Base-by-base conservation (phyloP, 1,284 basidiomycete species). In the Trichosporon sp. region DNA sequence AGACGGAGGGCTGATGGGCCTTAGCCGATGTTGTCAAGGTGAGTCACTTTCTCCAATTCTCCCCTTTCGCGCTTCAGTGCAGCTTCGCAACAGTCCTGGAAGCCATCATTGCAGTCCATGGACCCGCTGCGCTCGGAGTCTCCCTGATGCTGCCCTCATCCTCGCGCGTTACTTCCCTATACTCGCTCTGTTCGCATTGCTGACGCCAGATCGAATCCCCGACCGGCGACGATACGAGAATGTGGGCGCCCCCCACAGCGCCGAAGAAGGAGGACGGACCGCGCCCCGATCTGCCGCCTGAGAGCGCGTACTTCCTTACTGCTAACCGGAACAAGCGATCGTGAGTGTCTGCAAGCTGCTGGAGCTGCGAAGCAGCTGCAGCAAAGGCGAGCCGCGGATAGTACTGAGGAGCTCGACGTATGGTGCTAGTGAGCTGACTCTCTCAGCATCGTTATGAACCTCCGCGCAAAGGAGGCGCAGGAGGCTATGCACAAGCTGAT, bases 301-400 rank as follows among this genome's bases (percentile, higher is more conserved):
- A 97, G 78, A 91, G 91, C 3, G 92, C 95, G 0, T 98, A 98
- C 79, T 98, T 96, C 75, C 85, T 98, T 14, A 85, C 88, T 2
- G 88, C 86, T 1, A 98, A 98, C 78, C 84, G 95, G 60, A 93
- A 92, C 82, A 95, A 95, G 77, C 85, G 89, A 54, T 92, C 91
- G 78, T 77, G 60, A 62, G 74, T 73, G 6, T n/a, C n/a, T n/a
- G n/a, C n/a, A n/a, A n/a, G n/a, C 14, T 6, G 25, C 21, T 34
- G 3, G 49, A 16, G 29, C 54, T 32, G 34, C 27, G 13, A 21
- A 1, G 27, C 14, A 27, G 27, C 4, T 56, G 57, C 27, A 27
- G n/a, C n/a, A n/a, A n/a, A n/a, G n/a, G n/a, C n/a, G n/a, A n/a
- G n/a, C n/a, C n/a, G n/a, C n/a, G n/a, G n/a, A n/a, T n/a, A n/a